Evolutionary conservation across 345 rosid genomes (phyloP), one percentile per base, ranked within the genome.

Genomic region (Odontarrhena argentea): DNA sequence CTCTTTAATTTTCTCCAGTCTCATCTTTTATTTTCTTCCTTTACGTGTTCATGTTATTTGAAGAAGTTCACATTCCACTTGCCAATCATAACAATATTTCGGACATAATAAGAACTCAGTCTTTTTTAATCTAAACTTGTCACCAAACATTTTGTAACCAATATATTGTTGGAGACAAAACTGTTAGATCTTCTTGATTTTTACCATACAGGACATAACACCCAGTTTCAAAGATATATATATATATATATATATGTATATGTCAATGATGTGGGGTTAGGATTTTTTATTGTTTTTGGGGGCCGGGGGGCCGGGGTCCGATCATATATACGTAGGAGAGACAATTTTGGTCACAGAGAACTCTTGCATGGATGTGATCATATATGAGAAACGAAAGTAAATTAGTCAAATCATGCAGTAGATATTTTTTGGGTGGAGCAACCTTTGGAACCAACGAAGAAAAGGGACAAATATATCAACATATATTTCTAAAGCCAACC

Each of bases 401-500:
- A 44, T 35, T 35, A 35, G 9, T 36, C 5, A 35, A 22, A 25
- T 12, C 8, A 32, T 32, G 36, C 36, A 2, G 53, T 60, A 60
- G 67, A 69, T 60, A 60, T 42, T 50, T 69, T 44, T 28, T 1
- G 8, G 2, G 9, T 32, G 60, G 32, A 28, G 8, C 67, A 52
- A 60, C 67, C 60, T 69, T 69, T 60, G 38, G 67, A 69, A 60
- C 54, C 37, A 51, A 60, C 53, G 34, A 60, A 35, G 26, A 60
- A 43, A 69, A 51, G 54, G 51, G 58, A 43, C 40, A 47, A 2
- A n/a, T 68, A 28, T 13, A 9, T 12, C 25, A 62, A 47, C 43
- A 34, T 18, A 0, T 22, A 36, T 18, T 18, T 18, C 22, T 18
- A 18, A 18, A 49, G 37, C 14, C 26, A 51, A 14, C 40, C 47